Base-by-base conservation (phyloP, 2,329 filamentous ascomycete genomes). In the Cordyceps tenuipes region DNA sequence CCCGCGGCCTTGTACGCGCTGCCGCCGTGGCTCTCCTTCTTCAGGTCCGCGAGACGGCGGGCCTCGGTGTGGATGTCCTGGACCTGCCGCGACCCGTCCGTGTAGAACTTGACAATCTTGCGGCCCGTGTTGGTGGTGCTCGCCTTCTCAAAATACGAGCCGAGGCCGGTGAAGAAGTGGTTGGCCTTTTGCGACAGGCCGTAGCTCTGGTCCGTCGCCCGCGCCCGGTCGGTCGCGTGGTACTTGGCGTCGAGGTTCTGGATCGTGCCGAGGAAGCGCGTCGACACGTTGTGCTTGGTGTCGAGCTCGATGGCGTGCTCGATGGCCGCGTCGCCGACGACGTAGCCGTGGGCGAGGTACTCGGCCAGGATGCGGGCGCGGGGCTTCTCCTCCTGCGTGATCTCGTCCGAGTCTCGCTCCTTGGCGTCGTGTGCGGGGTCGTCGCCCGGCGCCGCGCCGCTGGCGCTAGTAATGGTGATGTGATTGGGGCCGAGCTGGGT, bases 321-420 rank as follows among this genome's bases (percentile, higher is more conserved):
- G 67, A 96, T 87, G 55, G 90, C 89, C 31, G 75, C 79, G 61
- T 87, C 84, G 34, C 83, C 91, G 65, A 97, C 81, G 44, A 86
- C 83, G 77, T 99, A 99, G 67, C 94, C 94, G 69, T 97, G 91
- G 12, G 94, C 92, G 39, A 99, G 88, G 75, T 97, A 97, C 78
- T 99, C 94, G 65, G 94, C 94, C 55, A 97, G 76, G 73, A 99
- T 96, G 68, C 94, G 90, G 46, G 89, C 85, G 68, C 92, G 89
- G 17, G 94, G 94, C 82, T 99, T 99, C 80, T 97, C 91, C 76
- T 99, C 94, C 72, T 99, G 94, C 15, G 87, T 85, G 68, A 97
- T 86, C 67, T 91, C 84, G 68, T 91, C 81, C 56, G 76, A 76
- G 71, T 84, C 80, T 62, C 79, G 79, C 62, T 86, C 82, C 62